Percentiles rank a stretch among this genome's conserved stretches.
Evolutionary conservation across 2,329 filamentous ascomycete species (phyloP).

Genomic region (Diaporthe sp.): DNA sequence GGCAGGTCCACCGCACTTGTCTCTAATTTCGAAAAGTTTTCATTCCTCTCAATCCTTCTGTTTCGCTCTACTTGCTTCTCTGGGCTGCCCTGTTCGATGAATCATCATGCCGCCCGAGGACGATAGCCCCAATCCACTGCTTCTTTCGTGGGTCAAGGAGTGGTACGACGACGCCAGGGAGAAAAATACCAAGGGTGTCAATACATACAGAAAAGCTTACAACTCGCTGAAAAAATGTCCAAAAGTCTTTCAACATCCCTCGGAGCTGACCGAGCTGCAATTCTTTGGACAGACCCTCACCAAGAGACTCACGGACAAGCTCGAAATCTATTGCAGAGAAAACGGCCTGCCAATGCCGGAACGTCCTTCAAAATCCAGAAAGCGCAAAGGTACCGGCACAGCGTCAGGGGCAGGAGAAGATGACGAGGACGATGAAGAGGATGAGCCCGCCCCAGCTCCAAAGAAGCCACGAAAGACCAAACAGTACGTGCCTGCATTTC

Average conservation of each 20-base stretch:
- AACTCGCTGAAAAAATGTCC: constrained; percentile 83
- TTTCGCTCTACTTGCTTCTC: background rate
- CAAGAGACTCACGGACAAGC: constrained; percentile 73
- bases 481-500: constrained; percentile 78
- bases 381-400: constrained; percentile 48
- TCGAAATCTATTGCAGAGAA: constrained; percentile 72
- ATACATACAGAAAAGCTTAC: constrained; percentile 82
- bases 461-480: constrained; percentile 74
- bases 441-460: constrained; percentile 54
- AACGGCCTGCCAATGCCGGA: constrained; percentile 79
- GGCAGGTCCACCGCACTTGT: background rate
- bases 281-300: constrained; percentile 82
- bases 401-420: constrained; percentile 48
- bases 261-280: constrained; percentile 78
- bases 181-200: constrained; percentile 77
- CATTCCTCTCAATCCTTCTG: background rate
- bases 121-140: constrained; percentile 76
- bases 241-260: constrained; percentile 77
- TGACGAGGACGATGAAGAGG: constrained; percentile 51
- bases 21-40: background rate
- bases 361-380: constrained; percentile 60
- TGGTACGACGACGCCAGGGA: constrained; percentile 80
- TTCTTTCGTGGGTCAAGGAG: constrained; percentile 82
- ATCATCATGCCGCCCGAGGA: constrained; percentile 45
- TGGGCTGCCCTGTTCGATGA: background rate